Base-by-base conservation (phyloP, 495 filamentous ascomycete genomes). In the Tuber umbilicatum region DNA sequence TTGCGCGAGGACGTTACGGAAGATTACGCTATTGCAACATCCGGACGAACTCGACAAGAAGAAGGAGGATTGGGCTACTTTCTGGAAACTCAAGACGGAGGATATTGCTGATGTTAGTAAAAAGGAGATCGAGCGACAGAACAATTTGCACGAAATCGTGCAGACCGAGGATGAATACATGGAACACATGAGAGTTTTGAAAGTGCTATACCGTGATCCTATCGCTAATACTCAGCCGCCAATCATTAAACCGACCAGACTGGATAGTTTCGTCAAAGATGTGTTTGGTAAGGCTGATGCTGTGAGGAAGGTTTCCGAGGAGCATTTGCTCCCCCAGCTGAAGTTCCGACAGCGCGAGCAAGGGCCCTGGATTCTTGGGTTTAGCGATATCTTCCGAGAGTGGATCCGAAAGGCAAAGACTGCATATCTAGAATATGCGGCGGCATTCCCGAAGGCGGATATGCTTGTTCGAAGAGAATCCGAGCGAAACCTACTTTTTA, bases 311-410 rank as follows among this genome's bases (percentile, higher is more conserved):
- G 94, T 93, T 79, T 97, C 97, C 79, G 94, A 96, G 80, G 94
- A 97, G 72, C 90, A 93, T 84, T 87, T 99, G n/a, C 85, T 99
- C 21, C 91, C 96, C 2, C 95, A 98, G 83, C 87, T 99, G 78
- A 98, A 98, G 77, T 99, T 97, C 81, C 91, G 96, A 42, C 95
- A 99, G 83, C 91, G 94, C 78, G 95, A 98, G 81, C 94, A 99
- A 83, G 95, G 96, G 0, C 95, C 95, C 0, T 98, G 93, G 87
- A 90, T 99, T 75, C 87, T 88, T 68, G 95, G 96, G 14, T 97
- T 97, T 83, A 97, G 94, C 81, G 95, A 98, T 78, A 93, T 99
- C 73, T 99, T 99, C 85, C 87, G 95, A 74, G 96, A 99, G 84
- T 99, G 95, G 95, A 97, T 99, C 78, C 88, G 95, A 70, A 98